A percentile compares a stretch with the other conserved stretches of the same genome.
Conservation (phyloP, 2,329 filamentous ascomycete species). For the Neodidymelliopsis sp. region DNA sequence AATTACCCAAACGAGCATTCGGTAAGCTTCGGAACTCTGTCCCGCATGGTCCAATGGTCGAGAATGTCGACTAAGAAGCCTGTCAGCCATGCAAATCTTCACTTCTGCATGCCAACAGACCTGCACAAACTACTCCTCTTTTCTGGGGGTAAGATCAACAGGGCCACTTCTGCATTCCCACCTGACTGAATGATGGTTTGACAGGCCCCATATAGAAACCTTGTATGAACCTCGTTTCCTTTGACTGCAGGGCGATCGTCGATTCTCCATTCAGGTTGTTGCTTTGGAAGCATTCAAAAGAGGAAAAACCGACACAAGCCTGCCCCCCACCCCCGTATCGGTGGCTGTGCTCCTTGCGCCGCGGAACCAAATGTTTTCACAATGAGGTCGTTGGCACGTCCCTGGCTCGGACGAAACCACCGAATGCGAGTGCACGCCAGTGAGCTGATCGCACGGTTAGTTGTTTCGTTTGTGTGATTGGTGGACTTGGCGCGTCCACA, state of each 20-base stretch:
- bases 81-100: slow-evolving; percentile 5
- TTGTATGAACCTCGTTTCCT: slow-evolving; percentile 4
- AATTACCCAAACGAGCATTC: neutral
- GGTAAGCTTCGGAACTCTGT: neutral
- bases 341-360: too few species aligned
- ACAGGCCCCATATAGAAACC: slow-evolving; percentile 6
- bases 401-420: too few species aligned
- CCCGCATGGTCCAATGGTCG: neutral
- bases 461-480: too few species aligned
- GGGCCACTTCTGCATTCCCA: slow-evolving; percentile 5
- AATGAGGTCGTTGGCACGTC: too few species aligned
- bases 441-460: too few species aligned
- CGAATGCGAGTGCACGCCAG: too few species aligned
- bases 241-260: neutral
- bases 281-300: too few species aligned
- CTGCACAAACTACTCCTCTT: slow-evolving; percentile 1
- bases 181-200: neutral
- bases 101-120: neutral
- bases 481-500: too few species aligned
- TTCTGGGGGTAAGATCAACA: slow-evolving; percentile 2
- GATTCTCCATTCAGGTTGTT: neutral
- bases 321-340: too few species aligned
- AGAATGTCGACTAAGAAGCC: neutral
- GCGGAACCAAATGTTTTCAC: too few species aligned
- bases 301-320: too few species aligned